Evolutionary conservation across 768 basidiomycete genomes (phyloP).

Genomic region (Leccinum imitatum): DNA sequence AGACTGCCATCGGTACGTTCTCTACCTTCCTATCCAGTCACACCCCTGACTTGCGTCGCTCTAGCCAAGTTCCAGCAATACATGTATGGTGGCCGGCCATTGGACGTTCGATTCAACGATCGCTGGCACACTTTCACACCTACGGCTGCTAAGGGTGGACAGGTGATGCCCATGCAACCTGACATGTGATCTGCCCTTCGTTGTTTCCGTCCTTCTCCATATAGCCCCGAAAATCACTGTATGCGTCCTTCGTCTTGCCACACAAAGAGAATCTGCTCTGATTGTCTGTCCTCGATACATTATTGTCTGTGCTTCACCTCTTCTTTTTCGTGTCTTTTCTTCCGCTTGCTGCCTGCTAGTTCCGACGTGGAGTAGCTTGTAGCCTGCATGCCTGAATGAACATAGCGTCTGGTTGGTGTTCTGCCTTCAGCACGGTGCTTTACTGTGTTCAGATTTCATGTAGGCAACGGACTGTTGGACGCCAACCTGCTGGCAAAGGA

Average conservation of each 20-base stretch:
- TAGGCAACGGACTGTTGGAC: too few relatives aligned
- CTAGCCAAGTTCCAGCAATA: slow-evolving; percentile 93
- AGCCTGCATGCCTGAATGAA: slow-evolving; percentile 4
- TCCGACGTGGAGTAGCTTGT: neutral
- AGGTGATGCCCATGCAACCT: slow-evolving; percentile 63
- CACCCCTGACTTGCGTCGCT: slow-evolving; percentile 1
- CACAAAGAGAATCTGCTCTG: neutral
- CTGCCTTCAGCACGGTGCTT: too few relatives aligned
- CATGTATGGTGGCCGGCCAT: slow-evolving; percentile 88
- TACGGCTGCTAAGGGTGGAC: slow-evolving; percentile 85
- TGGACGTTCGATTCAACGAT: slow-evolving; percentile 93
- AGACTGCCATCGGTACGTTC: slow-evolving; percentile 82
- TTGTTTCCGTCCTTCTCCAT: neutral
- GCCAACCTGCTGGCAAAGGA: too few relatives aligned
- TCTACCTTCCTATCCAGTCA: neutral
- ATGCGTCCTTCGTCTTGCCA: neutral
- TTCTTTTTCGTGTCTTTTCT: neutral
- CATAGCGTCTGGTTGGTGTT: neutral
- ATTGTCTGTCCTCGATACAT: neutral
- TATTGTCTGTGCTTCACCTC: neutral
- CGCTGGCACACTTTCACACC: slow-evolving; percentile 94
- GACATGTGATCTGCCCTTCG: slow-evolving; percentile 36
- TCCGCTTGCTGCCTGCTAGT: neutral
- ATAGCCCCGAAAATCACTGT: neutral
- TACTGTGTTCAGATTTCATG: too few relatives aligned